Evolutionary conservation across 768 basidiomycete genomes (phyloP).

Genomic region (Lactarius vividus): DNA sequence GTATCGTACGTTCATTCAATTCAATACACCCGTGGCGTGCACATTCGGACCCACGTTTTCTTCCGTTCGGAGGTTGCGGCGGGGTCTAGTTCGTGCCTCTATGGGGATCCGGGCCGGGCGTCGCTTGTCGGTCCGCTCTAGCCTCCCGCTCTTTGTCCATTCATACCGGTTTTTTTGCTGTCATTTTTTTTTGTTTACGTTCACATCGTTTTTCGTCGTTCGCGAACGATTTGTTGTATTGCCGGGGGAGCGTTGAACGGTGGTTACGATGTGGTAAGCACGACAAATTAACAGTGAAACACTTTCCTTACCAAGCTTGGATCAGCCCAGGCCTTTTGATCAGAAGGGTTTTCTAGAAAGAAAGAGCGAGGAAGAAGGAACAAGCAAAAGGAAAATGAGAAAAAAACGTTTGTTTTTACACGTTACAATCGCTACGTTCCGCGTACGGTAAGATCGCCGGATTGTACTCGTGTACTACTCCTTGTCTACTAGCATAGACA

Average conservation of each 20-base stretch:
- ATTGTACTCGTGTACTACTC: neutral
- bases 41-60: neutral
- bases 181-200: neutral
- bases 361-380: neutral
- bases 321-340: neutral
- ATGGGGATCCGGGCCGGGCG: slow-evolving; percentile 7
- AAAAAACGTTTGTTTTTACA: slow-evolving; percentile 1
- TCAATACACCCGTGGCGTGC: neutral
- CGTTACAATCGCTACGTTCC: neutral
- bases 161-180: neutral
- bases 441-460: neutral
- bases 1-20: neutral
- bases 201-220: neutral
- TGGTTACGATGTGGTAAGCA: slow-evolving; percentile 12
- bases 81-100: neutral
- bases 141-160: neutral
- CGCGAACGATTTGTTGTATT: neutral
- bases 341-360: slow-evolving; percentile 19
- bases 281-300: slow-evolving; percentile 11
- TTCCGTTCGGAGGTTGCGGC: slow-evolving; percentile 14
- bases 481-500: no score
- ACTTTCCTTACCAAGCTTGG: neutral
- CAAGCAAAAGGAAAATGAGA: neutral
- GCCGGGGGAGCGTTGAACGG: neutral
- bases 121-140: no score